These are phyloP conservation scores for Ciborinia camelliae DNA, from an alignment of 2,329 filamentous ascomycete species.

Conservation along the genomic window DNA sequence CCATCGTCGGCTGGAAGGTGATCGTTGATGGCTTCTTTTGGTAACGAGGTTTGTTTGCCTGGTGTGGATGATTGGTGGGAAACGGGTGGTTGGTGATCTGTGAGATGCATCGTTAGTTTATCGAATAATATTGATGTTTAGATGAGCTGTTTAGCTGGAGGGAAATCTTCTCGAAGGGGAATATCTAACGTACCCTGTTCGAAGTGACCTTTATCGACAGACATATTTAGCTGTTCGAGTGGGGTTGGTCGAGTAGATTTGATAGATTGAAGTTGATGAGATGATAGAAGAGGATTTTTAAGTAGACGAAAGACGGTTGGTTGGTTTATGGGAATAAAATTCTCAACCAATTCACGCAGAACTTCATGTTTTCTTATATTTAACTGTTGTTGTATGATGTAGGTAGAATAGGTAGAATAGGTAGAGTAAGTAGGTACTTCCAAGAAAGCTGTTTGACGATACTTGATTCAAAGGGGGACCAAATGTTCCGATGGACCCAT, in stretches of 20 bases:
- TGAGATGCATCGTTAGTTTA: not conserved
- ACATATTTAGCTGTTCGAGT: conserved; percentile 28
- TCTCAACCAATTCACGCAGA: conserved; percentile 31
- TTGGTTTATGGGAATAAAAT: conserved; percentile 29
- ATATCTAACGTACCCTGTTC: conserved; percentile 33
- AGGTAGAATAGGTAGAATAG: no score
- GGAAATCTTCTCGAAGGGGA: not conserved
- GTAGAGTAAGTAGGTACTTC: no score
- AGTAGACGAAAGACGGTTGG: not conserved
- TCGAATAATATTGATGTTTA: not conserved
- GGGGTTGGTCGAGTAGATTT: conserved; percentile 23
- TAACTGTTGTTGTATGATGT: not conserved
- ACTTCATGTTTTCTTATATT: conserved; percentile 26
- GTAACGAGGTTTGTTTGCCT: conserved; percentile 50
- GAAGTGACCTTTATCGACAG: conserved; percentile 37
- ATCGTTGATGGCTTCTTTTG: conserved; percentile 44
- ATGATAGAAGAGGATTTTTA: not conserved
- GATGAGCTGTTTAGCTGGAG: not conserved
- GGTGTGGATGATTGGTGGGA: conserved; percentile 51
- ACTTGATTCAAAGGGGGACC: not conserved
- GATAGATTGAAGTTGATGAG: not conserved
- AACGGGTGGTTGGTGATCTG: conserved; percentile 50
- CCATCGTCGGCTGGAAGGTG: conserved; percentile 66
- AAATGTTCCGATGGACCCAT: conserved; percentile 9
- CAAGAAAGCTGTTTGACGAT: not conserved